Base-by-base conservation (phyloP, 2,329 filamentous ascomycete genomes). In the Teratosphaeria zuluensis region DNA sequence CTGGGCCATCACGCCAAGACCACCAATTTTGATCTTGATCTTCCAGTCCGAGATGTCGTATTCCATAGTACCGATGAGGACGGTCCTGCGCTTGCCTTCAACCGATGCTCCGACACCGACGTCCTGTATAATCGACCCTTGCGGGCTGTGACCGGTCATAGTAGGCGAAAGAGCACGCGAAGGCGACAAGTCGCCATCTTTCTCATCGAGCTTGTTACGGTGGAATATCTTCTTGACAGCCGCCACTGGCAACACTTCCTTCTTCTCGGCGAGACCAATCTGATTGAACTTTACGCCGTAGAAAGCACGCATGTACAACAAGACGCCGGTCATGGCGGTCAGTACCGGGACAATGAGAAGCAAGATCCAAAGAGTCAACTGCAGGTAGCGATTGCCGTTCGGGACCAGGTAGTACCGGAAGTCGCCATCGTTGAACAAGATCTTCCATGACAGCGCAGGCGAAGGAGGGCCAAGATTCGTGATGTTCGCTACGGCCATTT, bases 21-120 rank as follows among this genome's bases (percentile, higher is more conserved):
- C 85, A 60, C 85, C 85, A 53, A 88, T 88, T 73, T 88, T 88
- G 73, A 88, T 84, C 71, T 86, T 87, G 73, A 88, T 84, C 3
- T 73, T 78, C 82, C 85, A 87, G 67, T 88, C 85, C 58, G 85
- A 82, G 61, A 88, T 87, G 61, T 87, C 84, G 71, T 88, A 88
- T 70, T 88, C 85, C 82, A 88, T 86, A 6, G 85, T 87, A 12
- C 84, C 85, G 56, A 88, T 85, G 24, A 88, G 77, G 1, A 86
- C 81, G 33, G 80, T 86, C n/a, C 81, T 75, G 30, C 70, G 64
- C 58, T 69, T 69, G 24, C 57, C 54, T 8, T 65, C 62, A 12
- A 68, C 54, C n/a, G 62, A 58, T 24, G 67, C 65, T 28, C 65
- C 66, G 21, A 64, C 64, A n/a, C 61, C 63, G 51, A 58, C 56